Evolutionary conservation across 768 basidiomycete genomes (phyloP).

Genomic region (Tulasnella sp.): DNA sequence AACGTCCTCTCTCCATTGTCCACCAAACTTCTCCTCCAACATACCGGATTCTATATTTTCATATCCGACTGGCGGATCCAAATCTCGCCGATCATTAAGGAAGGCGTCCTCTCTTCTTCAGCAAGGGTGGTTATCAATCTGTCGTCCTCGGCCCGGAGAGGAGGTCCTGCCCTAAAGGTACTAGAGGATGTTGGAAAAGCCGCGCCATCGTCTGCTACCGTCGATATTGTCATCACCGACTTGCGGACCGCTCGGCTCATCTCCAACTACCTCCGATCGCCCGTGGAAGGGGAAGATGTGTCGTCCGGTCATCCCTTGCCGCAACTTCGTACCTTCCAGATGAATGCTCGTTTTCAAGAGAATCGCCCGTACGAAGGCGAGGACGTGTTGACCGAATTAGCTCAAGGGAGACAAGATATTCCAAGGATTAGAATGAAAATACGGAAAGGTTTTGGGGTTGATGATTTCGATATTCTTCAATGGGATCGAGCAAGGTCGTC

Average conservation of each 20-base stretch:
- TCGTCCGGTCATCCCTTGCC: neutral
- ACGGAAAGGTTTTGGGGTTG: neutral
- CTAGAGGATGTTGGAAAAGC: neutral
- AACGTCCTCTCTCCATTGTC: neutral
- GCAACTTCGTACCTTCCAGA: neutral
- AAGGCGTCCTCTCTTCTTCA: neutral
- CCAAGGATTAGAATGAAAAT: neutral
- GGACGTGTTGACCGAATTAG: neutral
- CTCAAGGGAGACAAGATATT: neutral
- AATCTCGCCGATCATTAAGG: neutral
- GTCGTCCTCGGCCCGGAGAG: neutral
- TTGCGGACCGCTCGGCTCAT: neutral
- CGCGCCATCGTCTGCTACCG: neutral
- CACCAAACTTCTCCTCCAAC: neutral
- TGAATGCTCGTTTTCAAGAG: neutral
- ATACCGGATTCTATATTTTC: neutral
- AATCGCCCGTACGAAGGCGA: neutral
- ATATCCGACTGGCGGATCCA: neutral
- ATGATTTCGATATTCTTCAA: neutral
- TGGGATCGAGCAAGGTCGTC: neutral
- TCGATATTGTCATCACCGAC: neutral
- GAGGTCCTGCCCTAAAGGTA: neutral
- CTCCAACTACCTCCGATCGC: neutral
- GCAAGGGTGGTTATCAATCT: neutral
- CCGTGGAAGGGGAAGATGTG: neutral